Percentiles rank a stretch among this genome's conserved stretches.
Conservation (phyloP, 2,329 filamentous ascomycete genomes). For the Alternaria sp. region DNA sequence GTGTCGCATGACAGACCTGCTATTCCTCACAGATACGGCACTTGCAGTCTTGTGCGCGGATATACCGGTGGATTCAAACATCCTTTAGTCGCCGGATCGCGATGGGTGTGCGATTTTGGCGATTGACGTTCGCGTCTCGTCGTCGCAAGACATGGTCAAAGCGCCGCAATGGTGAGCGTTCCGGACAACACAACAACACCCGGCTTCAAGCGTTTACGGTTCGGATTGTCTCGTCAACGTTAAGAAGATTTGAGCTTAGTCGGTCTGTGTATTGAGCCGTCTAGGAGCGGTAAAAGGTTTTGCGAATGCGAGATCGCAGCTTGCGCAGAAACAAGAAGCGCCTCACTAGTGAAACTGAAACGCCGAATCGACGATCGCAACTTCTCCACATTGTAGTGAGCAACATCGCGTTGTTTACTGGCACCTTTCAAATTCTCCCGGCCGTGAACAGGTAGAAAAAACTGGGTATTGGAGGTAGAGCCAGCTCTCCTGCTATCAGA, state of each 20-base stretch:
- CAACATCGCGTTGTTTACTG: background rate
- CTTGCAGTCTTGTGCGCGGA: background rate
- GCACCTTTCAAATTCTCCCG: background rate
- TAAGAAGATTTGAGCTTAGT: background rate
- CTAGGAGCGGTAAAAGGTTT: background rate
- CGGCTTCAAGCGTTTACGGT: background rate
- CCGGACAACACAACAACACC: background rate
- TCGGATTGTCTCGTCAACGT: background rate
- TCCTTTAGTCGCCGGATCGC: slow-evolving; percentile 3
- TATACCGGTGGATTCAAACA: background rate
- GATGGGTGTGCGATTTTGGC: slow-evolving; percentile 5
- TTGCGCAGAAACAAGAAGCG: slow-evolving; percentile 5
- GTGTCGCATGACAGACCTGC: slow-evolving; percentile 3
- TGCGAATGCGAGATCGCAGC: background rate
- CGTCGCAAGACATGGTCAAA: slow-evolving; percentile 1
- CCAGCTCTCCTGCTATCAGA: background rate
- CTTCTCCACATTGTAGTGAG: background rate
- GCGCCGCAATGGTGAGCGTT: slow-evolving; percentile 10
- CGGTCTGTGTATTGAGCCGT: background rate
- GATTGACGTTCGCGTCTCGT: slow-evolving; percentile 8
- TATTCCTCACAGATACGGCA: slow-evolving; percentile 1
- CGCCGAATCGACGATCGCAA: background rate
- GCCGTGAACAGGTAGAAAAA: background rate
- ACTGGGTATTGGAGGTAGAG: background rate
- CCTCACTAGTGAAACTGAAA: slow-evolving; percentile 7